These are phyloP conservation scores for Eucalyptus polybractea DNA, from an alignment of 345 rosid species.

Conservation along the genomic window DNA sequence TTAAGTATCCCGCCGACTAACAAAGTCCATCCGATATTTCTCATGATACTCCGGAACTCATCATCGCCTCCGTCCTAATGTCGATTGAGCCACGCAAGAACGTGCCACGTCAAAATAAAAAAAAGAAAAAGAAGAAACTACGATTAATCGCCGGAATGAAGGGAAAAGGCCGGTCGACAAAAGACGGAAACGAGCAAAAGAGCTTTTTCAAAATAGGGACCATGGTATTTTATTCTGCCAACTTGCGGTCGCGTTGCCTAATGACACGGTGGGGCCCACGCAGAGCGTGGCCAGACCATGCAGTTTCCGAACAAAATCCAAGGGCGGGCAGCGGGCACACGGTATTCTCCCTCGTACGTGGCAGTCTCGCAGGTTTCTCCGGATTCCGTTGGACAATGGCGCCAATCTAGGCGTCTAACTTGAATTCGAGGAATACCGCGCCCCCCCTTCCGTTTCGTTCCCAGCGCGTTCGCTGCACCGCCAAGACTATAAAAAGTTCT, in stretches of 20 bases:
- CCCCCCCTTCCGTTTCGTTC: not conserved
- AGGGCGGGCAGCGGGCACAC: not conserved
- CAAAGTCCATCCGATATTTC: not conserved
- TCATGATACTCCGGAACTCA: not conserved
- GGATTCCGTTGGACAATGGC: not conserved
- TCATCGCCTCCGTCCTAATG: not conserved
- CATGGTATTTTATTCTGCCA: not conserved
- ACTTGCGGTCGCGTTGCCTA: not conserved
- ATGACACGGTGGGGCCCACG: not conserved
- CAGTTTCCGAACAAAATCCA: not conserved
- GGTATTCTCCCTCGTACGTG: not conserved
- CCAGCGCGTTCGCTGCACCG: not conserved
- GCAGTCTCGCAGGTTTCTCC: not conserved
- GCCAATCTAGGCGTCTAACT: not conserved
- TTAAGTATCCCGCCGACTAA: not conserved
- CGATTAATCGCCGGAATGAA: not conserved
- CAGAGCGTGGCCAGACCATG: not conserved
- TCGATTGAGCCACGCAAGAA: not conserved
- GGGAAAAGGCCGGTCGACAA: not conserved
- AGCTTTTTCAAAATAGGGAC: not conserved
- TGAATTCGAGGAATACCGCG: not conserved
- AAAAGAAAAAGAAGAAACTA: not conserved
- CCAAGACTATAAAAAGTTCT: not conserved
- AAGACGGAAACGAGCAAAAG: not conserved
- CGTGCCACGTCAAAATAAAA: not conserved